Conservation (phyloP, 768 basidiomycete genomes). For the Macrolepiota dolichaula region DNA sequence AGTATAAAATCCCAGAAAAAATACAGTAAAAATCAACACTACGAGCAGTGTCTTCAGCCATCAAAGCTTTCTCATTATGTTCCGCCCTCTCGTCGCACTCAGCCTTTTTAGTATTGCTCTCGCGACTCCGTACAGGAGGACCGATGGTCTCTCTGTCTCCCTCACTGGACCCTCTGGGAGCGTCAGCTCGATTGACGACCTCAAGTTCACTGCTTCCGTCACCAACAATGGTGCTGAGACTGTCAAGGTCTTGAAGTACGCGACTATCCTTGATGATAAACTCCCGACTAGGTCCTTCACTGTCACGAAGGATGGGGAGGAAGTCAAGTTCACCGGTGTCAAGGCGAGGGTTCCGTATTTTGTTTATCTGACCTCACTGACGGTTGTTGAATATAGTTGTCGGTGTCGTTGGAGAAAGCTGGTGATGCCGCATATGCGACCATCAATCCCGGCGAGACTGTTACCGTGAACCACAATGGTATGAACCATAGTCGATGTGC, state of each 20-base stretch:
- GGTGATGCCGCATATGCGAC: constrained; percentile 36
- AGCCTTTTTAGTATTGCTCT: constrained; percentile 23
- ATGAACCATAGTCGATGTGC: background rate
- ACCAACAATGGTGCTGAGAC: constrained; percentile 36
- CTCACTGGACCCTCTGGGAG: constrained; percentile 23
- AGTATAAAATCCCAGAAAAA: background rate
- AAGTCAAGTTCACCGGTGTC: constrained; percentile 39
- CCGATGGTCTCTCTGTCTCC: constrained; percentile 28
- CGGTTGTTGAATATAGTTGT: constrained; percentile 22
- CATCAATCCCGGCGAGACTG: constrained; percentile 35
- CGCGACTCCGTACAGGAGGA: constrained; percentile 30
- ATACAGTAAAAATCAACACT: background rate
- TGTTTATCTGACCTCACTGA: background rate
- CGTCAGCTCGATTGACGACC: constrained; percentile 34
- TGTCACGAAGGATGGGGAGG: constrained; percentile 35
- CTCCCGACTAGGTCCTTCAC: constrained; percentile 42
- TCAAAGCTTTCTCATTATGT: constrained; percentile 22
- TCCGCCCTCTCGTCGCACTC: constrained; percentile 24
- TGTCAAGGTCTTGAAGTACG: constrained; percentile 42
- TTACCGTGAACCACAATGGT: constrained; percentile 38
- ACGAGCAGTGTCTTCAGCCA: background rate
- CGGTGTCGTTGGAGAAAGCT: constrained; percentile 31
- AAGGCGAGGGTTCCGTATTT: constrained; percentile 26
- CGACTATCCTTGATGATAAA: constrained; percentile 39
- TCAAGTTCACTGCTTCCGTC: constrained; percentile 38